phyloP scores from a whole-genome alignment of 345 rosid genomes.

The Hibiscus syriacus region DNA sequence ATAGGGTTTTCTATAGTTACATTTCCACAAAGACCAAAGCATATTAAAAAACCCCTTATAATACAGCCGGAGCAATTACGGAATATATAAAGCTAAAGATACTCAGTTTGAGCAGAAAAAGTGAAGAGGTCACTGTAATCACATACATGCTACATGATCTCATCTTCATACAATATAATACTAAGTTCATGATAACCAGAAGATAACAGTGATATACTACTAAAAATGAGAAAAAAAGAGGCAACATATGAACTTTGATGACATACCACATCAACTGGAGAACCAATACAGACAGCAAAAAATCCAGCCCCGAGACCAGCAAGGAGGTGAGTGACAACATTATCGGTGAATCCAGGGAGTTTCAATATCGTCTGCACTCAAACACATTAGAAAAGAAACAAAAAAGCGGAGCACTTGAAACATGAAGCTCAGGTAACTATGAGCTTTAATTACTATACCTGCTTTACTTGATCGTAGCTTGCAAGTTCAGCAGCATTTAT shows the following conservation, averaged over 20 bases:
- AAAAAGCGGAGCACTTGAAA: conserved; percentile 1
- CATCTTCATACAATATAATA: no score
- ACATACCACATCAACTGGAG: conserved; percentile 96
- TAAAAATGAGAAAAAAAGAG: not conserved
- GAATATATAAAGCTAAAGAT: not conserved
- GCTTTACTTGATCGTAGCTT: conserved; percentile 95
- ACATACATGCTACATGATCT: not conserved
- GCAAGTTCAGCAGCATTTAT: conserved; percentile 98
- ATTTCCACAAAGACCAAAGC: not conserved
- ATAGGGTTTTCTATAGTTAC: not conserved
- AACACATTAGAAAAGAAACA: conserved; percentile 1
- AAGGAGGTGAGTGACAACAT: conserved; percentile 80
- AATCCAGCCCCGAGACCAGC: conserved; percentile 97
- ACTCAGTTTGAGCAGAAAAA: not conserved
- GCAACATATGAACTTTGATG: conserved; percentile 18
- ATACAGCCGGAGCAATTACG: not conserved
- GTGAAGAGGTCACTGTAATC: not conserved
- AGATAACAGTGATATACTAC: not conserved
- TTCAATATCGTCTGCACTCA: conserved; percentile 71
- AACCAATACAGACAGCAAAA: conserved; percentile 92
- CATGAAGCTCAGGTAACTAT: not conserved
- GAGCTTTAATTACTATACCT: conserved; percentile 30
- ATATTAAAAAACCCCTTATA: not conserved
- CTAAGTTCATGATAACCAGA: not conserved
- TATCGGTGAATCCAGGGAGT: conserved; percentile 93